Evolutionary conservation across 1,284 basidiomycete genomes (phyloP), one percentile per base, ranked within the genome.

Genomic region (Trametes pubescens): DNA sequence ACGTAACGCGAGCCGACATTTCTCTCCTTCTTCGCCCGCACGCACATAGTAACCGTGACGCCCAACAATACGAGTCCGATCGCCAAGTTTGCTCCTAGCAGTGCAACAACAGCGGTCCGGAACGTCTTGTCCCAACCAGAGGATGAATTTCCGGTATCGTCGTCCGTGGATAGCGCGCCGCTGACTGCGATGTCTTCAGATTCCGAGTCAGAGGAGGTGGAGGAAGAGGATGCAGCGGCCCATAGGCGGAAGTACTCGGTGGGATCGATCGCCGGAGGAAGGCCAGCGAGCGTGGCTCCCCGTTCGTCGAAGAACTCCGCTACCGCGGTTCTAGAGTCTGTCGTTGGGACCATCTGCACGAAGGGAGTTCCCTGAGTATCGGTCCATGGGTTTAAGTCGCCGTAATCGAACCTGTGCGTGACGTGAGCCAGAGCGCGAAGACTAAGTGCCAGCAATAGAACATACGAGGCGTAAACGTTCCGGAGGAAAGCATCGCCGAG

Each of bases 391-490:
- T 44, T 18, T 6, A 18, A 32, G 29, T 49, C 26, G 29, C 48
- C 48, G 13, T 49, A 49, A 8, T 49, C 8, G 48, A 49, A 49
- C 48, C 48, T 49, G 26, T 7, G 29, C 9, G 29, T 11, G 37
- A n/a, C 13, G 18, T 53, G 21, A 35, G 35, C 24, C 8, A 9
- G 9, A 6, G 51, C 6, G 38, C 6, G 22, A 13, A 44, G 18
- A 49, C 7, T 18, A 16, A 32, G 40, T 18, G 6, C 6, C 14
- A 14, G 48, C 5, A 32, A 29, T 24, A 37, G 22, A 14, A 68
- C 74, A 57, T 74, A 81, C 68, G 80, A 75, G 18, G 76, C 76
- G 72, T 81, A 81, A 61, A 73, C 74, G 66, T 81, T 82, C 66
- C 80, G 75, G 47, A 78, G 72, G 72, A 78, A 78, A 29, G 73